Base-by-base conservation (phyloP, 106 monocot species). In the Dendrobium chrysotoxum region DNA sequence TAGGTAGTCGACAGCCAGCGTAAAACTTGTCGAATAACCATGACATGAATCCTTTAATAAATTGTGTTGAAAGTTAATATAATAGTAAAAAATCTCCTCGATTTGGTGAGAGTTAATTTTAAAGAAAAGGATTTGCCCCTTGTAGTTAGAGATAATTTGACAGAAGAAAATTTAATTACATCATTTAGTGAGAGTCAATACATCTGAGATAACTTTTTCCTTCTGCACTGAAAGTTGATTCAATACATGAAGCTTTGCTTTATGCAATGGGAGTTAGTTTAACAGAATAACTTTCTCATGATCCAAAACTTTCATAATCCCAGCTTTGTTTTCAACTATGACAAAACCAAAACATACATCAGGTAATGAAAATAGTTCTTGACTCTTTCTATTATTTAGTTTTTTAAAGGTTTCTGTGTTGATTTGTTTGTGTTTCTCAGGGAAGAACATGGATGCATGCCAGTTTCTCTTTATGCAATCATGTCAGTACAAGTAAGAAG, bases 401-500 rank as follows among this genome's bases (percentile, higher is more conserved):
- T 13, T 68, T 68, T 13, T 68, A 2, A 31, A 31, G 1, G 5
- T 68, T 68, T 73, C 2, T 73, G 40, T 35, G 38, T 20, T 40
- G 16, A 15, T 12, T 28, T 20, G 20, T 2, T 66, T 79, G 23
- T 65, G 15, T 42, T 71, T 57, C 42, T 39, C 40, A 73, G 73
- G 40, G 21, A 40, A 4, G 73, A 41, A 73, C 16, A 7, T 17
- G 7, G 7, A 41, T 73, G 73, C 73, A n/a, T 38, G 73, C 40
- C 40, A 40, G 73, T 41, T 40, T 40, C 40, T 73, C 73, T 17
- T 21, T 73, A 40, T 73, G 73, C 73, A 20, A 73, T 73, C 41
- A 40, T 73, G 40, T 73, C 73, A 73, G 5, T 40, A 40, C 73
- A 73, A 40, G n/a, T n/a, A n/a, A n/a, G n/a, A n/a, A n/a, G n/a